phyloP scores from a whole-genome alignment of 1,139 yeast species.

The Pichia sp. region DNA sequence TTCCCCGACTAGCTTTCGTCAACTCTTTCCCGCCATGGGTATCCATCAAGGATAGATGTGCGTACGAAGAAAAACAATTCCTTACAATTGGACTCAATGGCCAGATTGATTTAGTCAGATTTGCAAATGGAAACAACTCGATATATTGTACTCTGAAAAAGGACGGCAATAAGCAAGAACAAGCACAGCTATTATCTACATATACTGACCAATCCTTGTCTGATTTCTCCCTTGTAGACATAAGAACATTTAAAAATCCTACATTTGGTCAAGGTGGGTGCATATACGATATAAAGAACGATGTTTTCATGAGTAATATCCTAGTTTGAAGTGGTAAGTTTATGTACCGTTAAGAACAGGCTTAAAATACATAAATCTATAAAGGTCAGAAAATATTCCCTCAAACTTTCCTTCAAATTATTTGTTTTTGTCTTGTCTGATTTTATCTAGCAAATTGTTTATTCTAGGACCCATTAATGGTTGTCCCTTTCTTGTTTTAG shows the following conservation, averaged over 20 bases:
- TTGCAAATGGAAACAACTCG: not conserved
- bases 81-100: constrained; percentile 49
- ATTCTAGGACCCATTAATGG: constrained; percentile 91
- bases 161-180: not conserved
- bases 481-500: constrained; percentile 72
- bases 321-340: not conserved
- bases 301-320: not conserved
- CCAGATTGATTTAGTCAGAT: constrained; percentile 36
- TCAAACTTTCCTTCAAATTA: not conserved
- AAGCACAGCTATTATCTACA: no score
- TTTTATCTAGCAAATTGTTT: constrained; percentile 71
- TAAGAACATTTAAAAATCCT: no score
- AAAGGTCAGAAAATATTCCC: not conserved
- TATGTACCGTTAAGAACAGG: not conserved
- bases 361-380: not conserved
- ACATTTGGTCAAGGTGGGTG: no score
- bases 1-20: constrained; percentile 39
- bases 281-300: not conserved
- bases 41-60: not conserved
- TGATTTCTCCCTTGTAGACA: no score
- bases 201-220: no score
- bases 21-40: constrained; percentile 40
- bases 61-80: constrained; percentile 17
- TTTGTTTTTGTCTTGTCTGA: constrained; percentile 44
- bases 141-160: not conserved